A percentile compares a stretch with the other conserved stretches of the same genome.
Conservation (phyloP, 805 yeast species). For the Lipomyces oligophaga region DNA sequence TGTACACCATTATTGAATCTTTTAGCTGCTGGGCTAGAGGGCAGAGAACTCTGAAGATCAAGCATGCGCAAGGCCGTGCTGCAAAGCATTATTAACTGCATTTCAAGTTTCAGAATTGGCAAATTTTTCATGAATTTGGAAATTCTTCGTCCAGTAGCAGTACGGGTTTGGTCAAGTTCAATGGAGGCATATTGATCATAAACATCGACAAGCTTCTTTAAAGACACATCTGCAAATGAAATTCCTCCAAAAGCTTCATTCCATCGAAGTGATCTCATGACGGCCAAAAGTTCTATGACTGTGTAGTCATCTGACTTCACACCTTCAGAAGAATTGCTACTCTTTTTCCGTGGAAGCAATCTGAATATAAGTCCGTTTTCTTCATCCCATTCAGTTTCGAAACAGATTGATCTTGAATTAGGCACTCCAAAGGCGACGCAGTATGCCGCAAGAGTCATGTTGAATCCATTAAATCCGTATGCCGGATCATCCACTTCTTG, state of each 20-base stretch:
- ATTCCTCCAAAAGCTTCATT: constrained; percentile 29
- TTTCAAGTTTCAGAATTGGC: constrained; percentile 22
- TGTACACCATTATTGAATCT: background rate
- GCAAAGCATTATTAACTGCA: constrained; percentile 28
- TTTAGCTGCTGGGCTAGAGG: constrained; percentile 1
- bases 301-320: constrained; percentile 10
- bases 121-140: constrained; percentile 23
- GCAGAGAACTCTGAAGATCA: constrained; percentile 17
- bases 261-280: constrained; percentile 30
- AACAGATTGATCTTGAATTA: constrained; percentile 15
- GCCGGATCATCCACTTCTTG: background rate
- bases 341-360: constrained; percentile 20
- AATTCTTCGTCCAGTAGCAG: constrained; percentile 24
- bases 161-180: constrained; percentile 27
- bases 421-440: constrained; percentile 31
- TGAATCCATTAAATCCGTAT: constrained; percentile 26
- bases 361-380: constrained; percentile 25
- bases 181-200: constrained; percentile 23
- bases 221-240: constrained; percentile 27
- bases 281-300: constrained; percentile 26
- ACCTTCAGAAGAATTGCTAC: background rate
- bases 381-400: constrained; percentile 19
- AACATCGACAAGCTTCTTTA: constrained; percentile 17
- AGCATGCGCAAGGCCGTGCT: constrained; percentile 25
- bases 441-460: constrained; percentile 30